Evolutionary conservation across 2,329 filamentous ascomycete species (phyloP), one percentile per base, ranked within the genome.

Genomic region (Sarocladium kiliense): DNA sequence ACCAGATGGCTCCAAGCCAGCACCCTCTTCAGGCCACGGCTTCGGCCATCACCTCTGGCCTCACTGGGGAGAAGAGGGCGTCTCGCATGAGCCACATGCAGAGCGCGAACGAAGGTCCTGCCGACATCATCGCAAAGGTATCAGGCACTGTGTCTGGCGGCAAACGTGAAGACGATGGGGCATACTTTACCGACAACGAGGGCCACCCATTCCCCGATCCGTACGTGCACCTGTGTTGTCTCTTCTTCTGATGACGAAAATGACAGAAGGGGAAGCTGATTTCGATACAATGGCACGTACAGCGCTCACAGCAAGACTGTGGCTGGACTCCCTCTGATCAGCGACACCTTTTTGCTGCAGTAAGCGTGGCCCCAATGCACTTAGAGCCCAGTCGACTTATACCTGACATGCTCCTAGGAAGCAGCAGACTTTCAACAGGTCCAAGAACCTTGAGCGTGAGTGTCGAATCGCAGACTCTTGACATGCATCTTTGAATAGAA

Each of bases 181-280:
- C 72, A 0, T 81, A 80, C 64, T 80, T 80, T 61, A 82, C 77
- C 45, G 79, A 76, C 61, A 80, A 80, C 53, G 78, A 82, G 57
- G 78, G 73, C 41, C 74, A 75, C 39, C 78, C 77, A 0, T 76
- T 73, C 54, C 78, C 77, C 2, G 77, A 81, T 57, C 67, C 73
- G 64, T 73, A 54, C 59, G 68, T 60, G n/a, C 3, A 26, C 41
- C 26, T 25, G 34, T 53, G 5, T n/a, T 9, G 39, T n/a, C n/a
- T 36, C 14, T 3, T 21, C 10, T 16, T 4, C 4, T 36, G 11
- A 39, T 37, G 32, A 54, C 54, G n/a, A n/a, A n/a, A n/a, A n/a
- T n/a, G n/a, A n/a, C n/a, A n/a, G n/a, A n/a, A n/a, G n/a, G n/a
- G n/a, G n/a, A n/a, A n/a, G n/a, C n/a, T n/a, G n/a, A n/a, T n/a